These are phyloP conservation scores for Termitomyces sp. DNA, from an alignment of 768 basidiomycete species.

Conservation along the genomic window DNA sequence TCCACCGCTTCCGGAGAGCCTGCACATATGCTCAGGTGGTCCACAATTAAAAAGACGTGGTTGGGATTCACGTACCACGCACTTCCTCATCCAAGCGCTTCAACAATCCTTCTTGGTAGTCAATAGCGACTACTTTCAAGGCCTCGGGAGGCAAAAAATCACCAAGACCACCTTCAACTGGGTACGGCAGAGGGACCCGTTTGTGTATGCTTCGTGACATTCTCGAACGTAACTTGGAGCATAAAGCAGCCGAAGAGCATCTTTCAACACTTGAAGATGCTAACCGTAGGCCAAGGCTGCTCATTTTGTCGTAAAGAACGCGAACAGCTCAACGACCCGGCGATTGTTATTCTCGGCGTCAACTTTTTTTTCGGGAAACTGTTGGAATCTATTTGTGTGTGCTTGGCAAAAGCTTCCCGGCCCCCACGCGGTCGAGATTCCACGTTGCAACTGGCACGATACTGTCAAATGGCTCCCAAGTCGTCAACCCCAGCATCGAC, in stretches of 20 bases:
- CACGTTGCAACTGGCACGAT: constrained; percentile 27
- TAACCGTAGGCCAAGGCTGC: constrained; percentile 24
- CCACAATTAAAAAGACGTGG: background rate
- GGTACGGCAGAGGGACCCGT: constrained; percentile 57
- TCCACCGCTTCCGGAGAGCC: constrained; percentile 53
- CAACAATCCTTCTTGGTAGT: constrained; percentile 85
- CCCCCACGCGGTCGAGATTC: constrained; percentile 13
- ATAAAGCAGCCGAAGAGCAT: constrained; percentile 13
- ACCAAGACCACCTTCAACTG: constrained; percentile 67
- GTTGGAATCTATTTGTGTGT: constrained; percentile 20
- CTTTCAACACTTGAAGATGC: constrained; percentile 21
- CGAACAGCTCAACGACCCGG: constrained; percentile 6
- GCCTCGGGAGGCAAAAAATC: constrained; percentile 75
- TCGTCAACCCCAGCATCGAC: constrained; percentile 24
- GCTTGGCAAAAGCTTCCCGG: constrained; percentile 28
- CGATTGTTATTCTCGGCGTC: constrained; percentile 3
- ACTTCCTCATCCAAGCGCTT: constrained; percentile 74
- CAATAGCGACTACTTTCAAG: constrained; percentile 66
- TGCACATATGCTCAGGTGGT: constrained; percentile 26
- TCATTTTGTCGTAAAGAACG: constrained; percentile 17
- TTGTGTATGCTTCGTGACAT: constrained; percentile 43
- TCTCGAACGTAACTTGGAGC: constrained; percentile 19
- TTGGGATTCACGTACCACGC: constrained; percentile 45
- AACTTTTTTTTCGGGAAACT: constrained; percentile 7
- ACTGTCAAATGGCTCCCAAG: constrained; percentile 32